Base-by-base conservation (phyloP, 2,329 filamentous ascomycete genomes). In the Colletotrichum sp. region DNA sequence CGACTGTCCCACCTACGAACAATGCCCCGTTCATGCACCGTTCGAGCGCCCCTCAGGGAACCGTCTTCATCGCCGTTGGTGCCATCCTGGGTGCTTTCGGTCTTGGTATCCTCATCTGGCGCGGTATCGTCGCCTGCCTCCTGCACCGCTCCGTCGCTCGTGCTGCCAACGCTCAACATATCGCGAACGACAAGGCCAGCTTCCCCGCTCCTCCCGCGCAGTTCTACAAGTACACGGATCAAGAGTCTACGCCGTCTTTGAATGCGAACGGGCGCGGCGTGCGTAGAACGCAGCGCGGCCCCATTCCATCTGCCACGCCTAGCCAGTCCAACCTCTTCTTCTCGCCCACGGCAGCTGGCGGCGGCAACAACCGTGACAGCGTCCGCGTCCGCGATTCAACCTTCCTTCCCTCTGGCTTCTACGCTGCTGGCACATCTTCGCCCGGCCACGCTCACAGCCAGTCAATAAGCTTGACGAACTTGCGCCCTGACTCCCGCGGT, bases 1-100 rank as follows among this genome's bases (percentile, higher is more conserved):
- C 95, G 6, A 90, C 91, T 31, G 93, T 98, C 4, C 97, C 97
- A 9, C 94, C 95, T 31, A 98, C 94, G 5, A 88, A 90, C 51
- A 91, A 93, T 80, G 97, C 97, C 7, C 95, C 96, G 18, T 99
- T 95, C 82, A 98, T 98, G 95, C 93, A 96, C 80, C 92, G 93
- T 79, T 97, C 95, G 1, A 92, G 85, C 67, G 88, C 96, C 13
- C 97, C 97, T 4, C 94, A 98, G 80, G 97, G 97, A 69, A 98
- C 96, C 6, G 93, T 99, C 73, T 99, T 99, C 86, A 99, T 99
- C 79, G 93, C 92, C 27, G 97, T 98, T 2, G 97, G 97, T 59
- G 94, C 95, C 31, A 93, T 95, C 33, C 90, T 99, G 8, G 97
- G 95, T 18, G 93, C 95, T 77, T 91, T 98, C 76, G 95, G 92